These are phyloP conservation scores for Pezizomycotina sp. DNA, from an alignment of 2,329 filamentous ascomycete genomes.

Conservation along the genomic window DNA sequence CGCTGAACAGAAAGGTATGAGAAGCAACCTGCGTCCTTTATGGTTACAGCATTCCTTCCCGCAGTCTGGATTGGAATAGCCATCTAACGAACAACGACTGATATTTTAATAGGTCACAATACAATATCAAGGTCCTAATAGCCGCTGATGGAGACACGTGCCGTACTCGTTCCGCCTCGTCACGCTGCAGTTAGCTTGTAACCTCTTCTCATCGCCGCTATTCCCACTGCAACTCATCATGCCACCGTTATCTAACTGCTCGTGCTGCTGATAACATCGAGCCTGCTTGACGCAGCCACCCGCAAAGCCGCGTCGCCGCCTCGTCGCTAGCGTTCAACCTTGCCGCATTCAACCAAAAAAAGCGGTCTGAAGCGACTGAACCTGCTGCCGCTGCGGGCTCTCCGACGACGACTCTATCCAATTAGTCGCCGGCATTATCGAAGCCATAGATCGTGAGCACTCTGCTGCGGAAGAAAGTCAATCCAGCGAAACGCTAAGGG, in stretches of 20 bases:
- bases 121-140: no score
- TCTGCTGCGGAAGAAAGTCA: no score
- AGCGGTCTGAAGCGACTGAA: slow-evolving; percentile 25
- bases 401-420: slow-evolving; percentile 60
- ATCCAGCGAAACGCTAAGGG: slow-evolving; percentile 56
- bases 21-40: no score
- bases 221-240: slow-evolving; percentile 49
- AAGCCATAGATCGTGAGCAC: slow-evolving; percentile 46
- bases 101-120: slow-evolving; percentile 17
- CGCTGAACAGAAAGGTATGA: slow-evolving; percentile 49
- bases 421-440: slow-evolving; percentile 61
- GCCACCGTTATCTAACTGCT: slow-evolving; percentile 41
- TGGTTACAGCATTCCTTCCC: no score
- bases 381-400: slow-evolving; percentile 42
- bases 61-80: no score
- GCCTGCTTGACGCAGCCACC: slow-evolving; percentile 63
- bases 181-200: slow-evolving; percentile 67
- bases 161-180: slow-evolving; percentile 66
- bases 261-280: slow-evolving; percentile 54
- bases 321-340: slow-evolving; percentile 75
- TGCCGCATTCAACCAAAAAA: slow-evolving; percentile 49
- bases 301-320: slow-evolving; percentile 61
- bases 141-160: slow-evolving; percentile 29
- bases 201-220: slow-evolving; percentile 61
- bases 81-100: no score